Evolutionary conservation across 2,329 filamentous ascomycete species (phyloP).

Genomic region (Ophiostoma pallidulum): DNA sequence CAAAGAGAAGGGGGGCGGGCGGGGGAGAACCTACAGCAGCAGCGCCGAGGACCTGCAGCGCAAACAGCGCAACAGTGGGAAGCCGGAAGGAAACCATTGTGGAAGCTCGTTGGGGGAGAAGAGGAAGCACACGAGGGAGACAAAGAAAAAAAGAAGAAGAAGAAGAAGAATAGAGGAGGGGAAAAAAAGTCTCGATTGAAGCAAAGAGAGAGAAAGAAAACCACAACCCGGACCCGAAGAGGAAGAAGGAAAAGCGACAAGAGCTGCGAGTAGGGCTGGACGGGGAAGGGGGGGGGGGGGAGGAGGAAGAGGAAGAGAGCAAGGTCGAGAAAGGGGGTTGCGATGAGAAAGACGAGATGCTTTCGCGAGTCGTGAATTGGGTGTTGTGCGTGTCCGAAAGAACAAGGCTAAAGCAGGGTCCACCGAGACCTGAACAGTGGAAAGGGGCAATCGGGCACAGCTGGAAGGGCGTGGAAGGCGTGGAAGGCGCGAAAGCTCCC

Average conservation of each 20-base stretch:
- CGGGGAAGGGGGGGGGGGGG: conserved; percentile 1
- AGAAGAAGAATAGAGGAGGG: conserved; percentile 1
- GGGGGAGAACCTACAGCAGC: conserved; percentile 51
- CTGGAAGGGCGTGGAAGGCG: no score
- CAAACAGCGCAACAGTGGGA: conserved; percentile 61
- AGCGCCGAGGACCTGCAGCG: conserved; percentile 56
- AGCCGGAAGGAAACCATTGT: conserved; percentile 67
- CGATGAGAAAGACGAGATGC: neutral
- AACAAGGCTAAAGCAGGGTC: no score
- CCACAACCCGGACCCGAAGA: conserved; percentile 8
- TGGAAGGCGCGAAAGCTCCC: no score
- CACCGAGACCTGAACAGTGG: no score
- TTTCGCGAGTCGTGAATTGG: neutral
- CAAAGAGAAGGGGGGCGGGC: no score
- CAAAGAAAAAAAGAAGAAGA: neutral
- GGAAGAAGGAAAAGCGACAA: conserved; percentile 1
- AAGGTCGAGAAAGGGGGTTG: conserved; percentile 14
- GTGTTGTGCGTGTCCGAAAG: neutral
- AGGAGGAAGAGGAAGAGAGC: conserved; percentile 13
- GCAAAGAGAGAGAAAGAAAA: conserved; percentile 9
- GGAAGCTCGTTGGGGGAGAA: no score
- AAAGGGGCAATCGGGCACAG: no score
- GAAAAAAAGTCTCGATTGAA: neutral
- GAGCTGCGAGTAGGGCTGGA: neutral
- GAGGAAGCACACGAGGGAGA: conserved; percentile 10